A percentile compares a stretch with the other conserved stretches of the same genome.
These are phyloP conservation scores for Crithidia thermophila DNA, from an alignment of 208 protist genomes.

Conservation along the genomic window DNA sequence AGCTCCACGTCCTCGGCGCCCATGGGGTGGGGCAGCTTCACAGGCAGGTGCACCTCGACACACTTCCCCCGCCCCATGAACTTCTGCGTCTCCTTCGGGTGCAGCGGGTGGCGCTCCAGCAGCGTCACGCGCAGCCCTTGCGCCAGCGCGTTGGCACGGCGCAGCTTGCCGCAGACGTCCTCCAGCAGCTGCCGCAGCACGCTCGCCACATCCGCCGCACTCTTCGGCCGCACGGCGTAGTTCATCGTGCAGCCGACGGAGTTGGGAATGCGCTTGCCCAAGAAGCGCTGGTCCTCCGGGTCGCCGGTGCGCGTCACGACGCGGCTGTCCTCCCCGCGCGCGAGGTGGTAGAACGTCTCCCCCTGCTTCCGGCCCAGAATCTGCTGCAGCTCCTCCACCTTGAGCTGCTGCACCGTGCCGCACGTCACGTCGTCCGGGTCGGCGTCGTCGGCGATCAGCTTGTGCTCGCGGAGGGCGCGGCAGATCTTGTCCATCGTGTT, in stretches of 20 bases:
- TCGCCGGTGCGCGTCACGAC: slow-evolving; percentile 83
- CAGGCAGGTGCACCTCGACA: slow-evolving; percentile 75
- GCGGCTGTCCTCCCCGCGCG: slow-evolving; percentile 75
- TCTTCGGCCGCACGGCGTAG: slow-evolving; percentile 78
- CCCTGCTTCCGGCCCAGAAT: slow-evolving; percentile 69
- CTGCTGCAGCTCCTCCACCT: slow-evolving; percentile 50
- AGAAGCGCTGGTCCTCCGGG: slow-evolving; percentile 51
- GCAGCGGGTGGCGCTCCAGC: slow-evolving; percentile 80
- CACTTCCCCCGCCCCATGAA: slow-evolving; percentile 87
- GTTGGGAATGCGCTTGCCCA: slow-evolving; percentile 59
- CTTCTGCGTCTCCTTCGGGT: slow-evolving; percentile 79
- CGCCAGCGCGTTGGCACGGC: slow-evolving; percentile 37
- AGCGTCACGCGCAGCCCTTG: slow-evolving; percentile 68
- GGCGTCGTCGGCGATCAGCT: slow-evolving; percentile 12
- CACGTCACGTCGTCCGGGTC: slow-evolving; percentile 45
- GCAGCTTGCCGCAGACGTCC: slow-evolving; percentile 76
- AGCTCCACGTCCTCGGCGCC: slow-evolving; percentile 29
- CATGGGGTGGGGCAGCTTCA: slow-evolving; percentile 57
- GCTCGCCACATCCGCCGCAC: slow-evolving; percentile 64
- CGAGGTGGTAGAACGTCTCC: slow-evolving; percentile 68
- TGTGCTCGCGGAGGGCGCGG: slow-evolving; percentile 34
- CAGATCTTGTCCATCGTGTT: slow-evolving; percentile 65
- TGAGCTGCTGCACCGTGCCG: slow-evolving; percentile 64
- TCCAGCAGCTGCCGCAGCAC: slow-evolving; percentile 69
- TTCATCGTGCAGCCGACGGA: slow-evolving; percentile 89